Base-by-base conservation (phyloP, 164 flowering plant species). In the Liquidambar formosana region DNA sequence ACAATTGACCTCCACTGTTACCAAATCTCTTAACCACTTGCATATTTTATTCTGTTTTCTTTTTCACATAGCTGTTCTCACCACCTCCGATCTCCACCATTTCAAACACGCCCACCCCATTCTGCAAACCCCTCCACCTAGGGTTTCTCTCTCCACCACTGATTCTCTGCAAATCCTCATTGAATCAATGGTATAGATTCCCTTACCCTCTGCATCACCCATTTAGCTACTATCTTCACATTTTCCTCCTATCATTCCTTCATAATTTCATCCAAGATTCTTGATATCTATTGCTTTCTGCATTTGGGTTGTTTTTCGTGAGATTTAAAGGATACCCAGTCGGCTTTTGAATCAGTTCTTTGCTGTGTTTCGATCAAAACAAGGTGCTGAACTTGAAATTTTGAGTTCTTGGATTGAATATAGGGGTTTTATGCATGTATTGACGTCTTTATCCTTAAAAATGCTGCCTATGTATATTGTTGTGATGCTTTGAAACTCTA, bases 101-200 rank as follows among this genome's bases (percentile, higher is more conserved):
- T 18, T 59, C 63, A 13, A n/a, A n/a, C 63, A 16, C 4, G 19
- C 6, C 13, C 8, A 59, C 45, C n/a, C 22, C 45, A 59, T 59
- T 59, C 41, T n/a, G 2, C 45, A 38, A 28, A 59, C 8, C 53
- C n/a, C 53, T 1, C 53, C 1, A 15, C 53, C 53, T 5, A 28
- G 21, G 22, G 63, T 38, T 38, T 59, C 16, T 10, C 41, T 15
- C 43, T 28, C 4, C 45, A 5, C 3, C 38, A 6, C 14, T 58
- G 12, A 26, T 16, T 16, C 25, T 59, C 3, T 59, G 13, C 63
- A 33, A 22, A 47, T 48, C 22, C 23, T n/a, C 13, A n/a, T 9
- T 26, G 22, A 51, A 23, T 52, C 68, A 65, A 65, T 13, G 64
- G 15, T 43, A 22, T 22, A 38, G 68, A 21, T 65, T 52, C 57